These are phyloP conservation scores for Aspergillus pseudonomiae DNA, from an alignment of 2,329 filamentous ascomycete species.

Conservation along the genomic window DNA sequence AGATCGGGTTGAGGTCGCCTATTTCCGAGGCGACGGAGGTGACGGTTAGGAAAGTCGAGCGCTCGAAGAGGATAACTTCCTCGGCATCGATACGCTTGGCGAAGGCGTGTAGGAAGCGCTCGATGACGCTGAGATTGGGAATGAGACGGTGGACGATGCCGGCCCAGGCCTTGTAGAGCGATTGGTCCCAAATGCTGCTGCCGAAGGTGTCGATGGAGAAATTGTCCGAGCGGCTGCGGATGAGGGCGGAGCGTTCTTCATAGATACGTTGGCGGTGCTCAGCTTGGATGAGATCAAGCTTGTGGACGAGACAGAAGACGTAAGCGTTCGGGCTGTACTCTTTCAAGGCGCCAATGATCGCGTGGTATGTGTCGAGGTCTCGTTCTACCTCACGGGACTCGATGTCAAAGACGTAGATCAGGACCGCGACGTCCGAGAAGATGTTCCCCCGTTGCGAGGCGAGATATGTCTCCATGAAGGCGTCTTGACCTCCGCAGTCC, in stretches of 20 bases:
- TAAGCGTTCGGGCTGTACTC: slow-evolving; percentile 81
- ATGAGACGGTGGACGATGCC: slow-evolving; percentile 97
- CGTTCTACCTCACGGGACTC: slow-evolving; percentile 93
- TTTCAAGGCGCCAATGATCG: slow-evolving; percentile 83
- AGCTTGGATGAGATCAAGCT: slow-evolving; percentile 93
- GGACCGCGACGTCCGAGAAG: slow-evolving; percentile 92
- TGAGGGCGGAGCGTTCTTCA: slow-evolving; percentile 76
- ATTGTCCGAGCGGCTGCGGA: slow-evolving; percentile 72
- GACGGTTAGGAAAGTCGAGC: slow-evolving; percentile 95
- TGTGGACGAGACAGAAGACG: slow-evolving; percentile 95
- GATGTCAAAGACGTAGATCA: slow-evolving; percentile 99
- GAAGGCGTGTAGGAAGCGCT: slow-evolving; percentile 79
- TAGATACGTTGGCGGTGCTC: slow-evolving; percentile 80
- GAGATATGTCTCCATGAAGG: slow-evolving; percentile 98
- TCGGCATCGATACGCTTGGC: slow-evolving; percentile 87
- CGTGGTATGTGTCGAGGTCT: slow-evolving; percentile 88
- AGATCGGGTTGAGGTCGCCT: slow-evolving; percentile 80
- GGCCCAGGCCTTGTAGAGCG: slow-evolving; percentile 96
- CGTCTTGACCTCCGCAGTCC: slow-evolving; percentile 98
- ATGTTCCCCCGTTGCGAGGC: slow-evolving; percentile 94
- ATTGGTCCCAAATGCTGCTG: slow-evolving; percentile 98
- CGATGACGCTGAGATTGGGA: slow-evolving; percentile 88
- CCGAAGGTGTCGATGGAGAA: slow-evolving; percentile 86
- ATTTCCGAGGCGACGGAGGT: slow-evolving; percentile 80
- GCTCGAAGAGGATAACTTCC: slow-evolving; percentile 91